Evolutionary conservation across 2,329 filamentous ascomycete species (phyloP), one percentile per base, ranked within the genome.

Genomic region (Colletotrichum ledebouriae): DNA sequence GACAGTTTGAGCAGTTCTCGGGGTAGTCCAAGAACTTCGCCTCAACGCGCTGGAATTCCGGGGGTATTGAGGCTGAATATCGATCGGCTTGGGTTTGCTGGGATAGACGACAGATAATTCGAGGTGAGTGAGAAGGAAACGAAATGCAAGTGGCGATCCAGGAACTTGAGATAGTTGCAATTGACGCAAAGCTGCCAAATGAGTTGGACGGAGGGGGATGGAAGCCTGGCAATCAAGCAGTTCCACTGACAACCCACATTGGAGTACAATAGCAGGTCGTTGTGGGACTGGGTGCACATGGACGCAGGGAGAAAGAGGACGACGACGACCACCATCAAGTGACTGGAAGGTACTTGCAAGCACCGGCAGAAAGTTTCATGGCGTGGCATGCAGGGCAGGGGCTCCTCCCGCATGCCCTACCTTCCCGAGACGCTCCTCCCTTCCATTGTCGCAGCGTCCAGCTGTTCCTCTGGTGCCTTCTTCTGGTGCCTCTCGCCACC

Each of bases 351-450:
- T 56, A 59, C 33, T 25, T 2, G 3, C 39, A 25, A 6, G 37
- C 47, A 63, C 39, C 29, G 25, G 10, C 25, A 33, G 42, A 39
- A 11, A 33, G 39, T 34, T 34, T 50, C n/a, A n/a, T 33, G 65
- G 17, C 13, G 25, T 29, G 61, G 62, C 29, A 58, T 60, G 60
- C 22, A 69, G 61, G 66, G 66, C 53, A 63, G 34, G 39, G 34
- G 41, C 25, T 60, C 34, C 49, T 68, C 61, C 60, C 55, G 66
- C 41, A 15, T 4, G 56, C 11, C 66, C 55, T 41, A 65, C 49
- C 11, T 49, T 29, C 25, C 37, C 47, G 63, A 55, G 22, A 17
- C 47, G 37, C 59, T 44, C 47, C 47, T 68, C 61, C 49, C 49
- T 65, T 49, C 41, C 47, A 61, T 6, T 33, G n/a, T 41, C 33